These are phyloP conservation scores for Cercophora newfieldiana DNA, from an alignment of 495 filamentous ascomycete species.

Conservation along the genomic window DNA sequence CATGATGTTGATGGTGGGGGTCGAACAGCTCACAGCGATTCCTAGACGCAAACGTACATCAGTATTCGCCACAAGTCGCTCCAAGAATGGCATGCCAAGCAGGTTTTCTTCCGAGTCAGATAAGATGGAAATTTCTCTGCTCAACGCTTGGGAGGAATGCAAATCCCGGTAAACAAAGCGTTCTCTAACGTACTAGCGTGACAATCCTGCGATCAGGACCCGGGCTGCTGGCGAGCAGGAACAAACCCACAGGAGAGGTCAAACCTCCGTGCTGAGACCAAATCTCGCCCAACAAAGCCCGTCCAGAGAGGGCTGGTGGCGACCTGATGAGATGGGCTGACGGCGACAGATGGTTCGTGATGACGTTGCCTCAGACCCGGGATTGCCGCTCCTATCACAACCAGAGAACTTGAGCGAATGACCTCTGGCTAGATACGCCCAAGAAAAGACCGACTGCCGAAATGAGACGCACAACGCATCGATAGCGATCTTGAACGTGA, in stretches of 20 bases:
- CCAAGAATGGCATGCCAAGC: too few relatives aligned
- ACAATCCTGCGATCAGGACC: too few relatives aligned
- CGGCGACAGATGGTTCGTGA: background rate
- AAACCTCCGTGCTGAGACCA: background rate
- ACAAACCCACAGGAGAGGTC: background rate
- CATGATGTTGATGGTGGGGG: conserved; percentile 51
- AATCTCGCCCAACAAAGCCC: background rate
- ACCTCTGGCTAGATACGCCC: background rate
- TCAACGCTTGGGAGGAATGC: too few relatives aligned
- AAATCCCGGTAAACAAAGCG: too few relatives aligned
- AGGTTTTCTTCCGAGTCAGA: too few relatives aligned
- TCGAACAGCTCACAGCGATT: background rate
- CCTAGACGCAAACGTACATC: background rate
- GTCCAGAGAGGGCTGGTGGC: too few relatives aligned
- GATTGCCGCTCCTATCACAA: background rate
- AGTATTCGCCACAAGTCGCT: background rate
- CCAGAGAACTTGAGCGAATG: background rate
- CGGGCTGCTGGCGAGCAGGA: too few relatives aligned
- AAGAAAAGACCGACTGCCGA: background rate
- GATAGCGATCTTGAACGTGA: background rate
- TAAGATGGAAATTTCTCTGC: too few relatives aligned
- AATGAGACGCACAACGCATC: background rate
- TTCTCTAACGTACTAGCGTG: too few relatives aligned
- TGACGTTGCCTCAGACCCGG: background rate
- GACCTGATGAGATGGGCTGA: background rate